A percentile compares a stretch with the other conserved stretches of the same genome.
These are phyloP conservation scores for Rhodotorula sp. DNA, from an alignment of 1,284 basidiomycete species.

Conservation along the genomic window DNA sequence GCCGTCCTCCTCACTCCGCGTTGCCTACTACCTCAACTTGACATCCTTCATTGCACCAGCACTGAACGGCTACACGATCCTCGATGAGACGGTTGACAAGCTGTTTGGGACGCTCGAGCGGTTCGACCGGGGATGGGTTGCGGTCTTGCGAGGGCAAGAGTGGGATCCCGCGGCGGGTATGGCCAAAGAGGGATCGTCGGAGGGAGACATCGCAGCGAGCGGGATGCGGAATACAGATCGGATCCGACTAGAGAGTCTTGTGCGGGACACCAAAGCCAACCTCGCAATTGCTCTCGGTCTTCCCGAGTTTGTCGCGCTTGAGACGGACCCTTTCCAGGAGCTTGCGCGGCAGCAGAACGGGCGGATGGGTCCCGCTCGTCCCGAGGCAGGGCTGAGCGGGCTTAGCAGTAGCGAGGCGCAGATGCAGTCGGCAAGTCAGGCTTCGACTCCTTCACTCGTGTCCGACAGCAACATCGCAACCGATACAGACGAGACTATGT, in stretches of 20 bases:
- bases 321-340: constrained; percentile 23
- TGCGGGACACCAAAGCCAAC: constrained; percentile 12
- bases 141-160: constrained; percentile 20
- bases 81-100: background rate
- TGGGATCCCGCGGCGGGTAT: constrained; percentile 14
- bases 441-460: constrained; percentile 6
- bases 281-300: constrained; percentile 22
- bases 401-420: background rate
- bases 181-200: background rate
- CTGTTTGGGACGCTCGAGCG: constrained; percentile 9
- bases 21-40: constrained; percentile 27
- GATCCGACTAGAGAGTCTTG: constrained; percentile 20
- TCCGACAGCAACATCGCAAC: background rate
- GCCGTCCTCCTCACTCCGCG: constrained; percentile 19
- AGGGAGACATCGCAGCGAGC: too few species aligned
- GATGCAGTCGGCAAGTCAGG: constrained; percentile 1
- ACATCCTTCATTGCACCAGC: constrained; percentile 23
- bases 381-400: background rate
- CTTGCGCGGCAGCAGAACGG: background rate
- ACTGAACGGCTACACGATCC: constrained; percentile 24
- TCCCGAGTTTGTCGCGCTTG: constrained; percentile 21
- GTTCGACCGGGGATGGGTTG: constrained; percentile 26
- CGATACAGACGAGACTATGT: constrained; percentile 18
- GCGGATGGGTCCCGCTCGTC: background rate
- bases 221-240: constrained; percentile 24